Conservation (phyloP, 2,329 filamentous ascomycete species). For the Cyphellophora europaea region DNA sequence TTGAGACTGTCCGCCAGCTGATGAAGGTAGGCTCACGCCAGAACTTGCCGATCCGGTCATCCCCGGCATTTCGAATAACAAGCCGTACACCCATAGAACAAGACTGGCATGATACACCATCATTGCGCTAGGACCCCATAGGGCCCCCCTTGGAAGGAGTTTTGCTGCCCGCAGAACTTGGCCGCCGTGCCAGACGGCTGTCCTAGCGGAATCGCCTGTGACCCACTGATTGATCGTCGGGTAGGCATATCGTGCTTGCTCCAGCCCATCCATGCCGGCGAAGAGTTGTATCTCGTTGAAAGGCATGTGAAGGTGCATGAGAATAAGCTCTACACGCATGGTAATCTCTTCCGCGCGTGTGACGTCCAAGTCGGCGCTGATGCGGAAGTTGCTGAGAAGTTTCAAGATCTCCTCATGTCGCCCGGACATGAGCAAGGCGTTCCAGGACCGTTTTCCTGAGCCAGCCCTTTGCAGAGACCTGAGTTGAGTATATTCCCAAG, state of each 20-base stretch:
- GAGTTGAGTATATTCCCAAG: no score
- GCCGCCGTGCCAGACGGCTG: conserved; percentile 57
- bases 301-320: conserved; percentile 30
- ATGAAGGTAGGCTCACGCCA: no score
- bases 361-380: background rate
- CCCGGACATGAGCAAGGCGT: no score
- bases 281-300: conserved; percentile 35
- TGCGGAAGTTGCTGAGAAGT: no score
- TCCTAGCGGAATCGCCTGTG: conserved; percentile 24
- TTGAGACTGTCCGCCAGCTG: no score
- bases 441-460: no score
- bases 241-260: conserved; percentile 27
- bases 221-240: conserved; percentile 29
- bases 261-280: conserved; percentile 33
- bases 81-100: conserved; percentile 60
- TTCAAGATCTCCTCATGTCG: no score
- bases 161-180: conserved; percentile 56
- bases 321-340: conserved; percentile 26
- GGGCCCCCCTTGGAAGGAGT: conserved; percentile 48
- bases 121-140: conserved; percentile 40
- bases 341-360: background rate
- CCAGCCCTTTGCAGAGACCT: no score
- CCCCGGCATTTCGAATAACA: no score
- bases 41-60: no score
- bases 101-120: conserved; percentile 60